Base-by-base conservation (phyloP, 2,329 filamentous ascomycete species). In the Chalara sp. region DNA sequence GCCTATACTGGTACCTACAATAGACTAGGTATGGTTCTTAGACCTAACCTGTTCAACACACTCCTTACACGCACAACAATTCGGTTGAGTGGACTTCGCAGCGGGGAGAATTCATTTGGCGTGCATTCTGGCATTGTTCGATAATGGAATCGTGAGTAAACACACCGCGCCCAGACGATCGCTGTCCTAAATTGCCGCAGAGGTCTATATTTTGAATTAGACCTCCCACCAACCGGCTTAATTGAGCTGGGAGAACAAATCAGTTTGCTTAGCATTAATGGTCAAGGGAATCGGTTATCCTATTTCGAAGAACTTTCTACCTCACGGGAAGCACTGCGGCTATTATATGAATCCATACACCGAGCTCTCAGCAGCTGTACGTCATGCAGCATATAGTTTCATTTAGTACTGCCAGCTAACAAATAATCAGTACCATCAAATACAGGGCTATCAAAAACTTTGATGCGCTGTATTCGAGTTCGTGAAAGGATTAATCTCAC, bases 301-400 rank as follows among this genome's bases (percentile, higher is more conserved):
- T 73, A 80, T 53, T 79, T 77, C 51, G 74, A 79, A 54, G 75
- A 79, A 52, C 73, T 83, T 57, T 83, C 80, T 61, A 72, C 77
- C 2, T 80, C 80, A 0, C 79, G 82, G 58, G 76, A 83, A 43
- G 75, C 78, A 8, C 68, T 84, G 13, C 70, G 76, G 21, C 69
- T 75, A 29, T 65, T 83, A 4, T 75, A 76, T 37, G 70, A 73
- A 1, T 71, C 75, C 28, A 75, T 81, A 21, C 75, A 83, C 60
- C 67, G 68, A 42, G 68, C 70, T 3, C 70, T 83, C 31, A 74
- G 69, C 52, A 73, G 75, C 55, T 70, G 79, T 81, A 65, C 66
- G 76, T 35, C 10, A 3, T 4, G 13, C n/a, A n/a, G n/a, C n/a
- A n/a, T n/a, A n/a, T n/a, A n/a, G n/a, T n/a, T n/a, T n/a, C n/a